These are phyloP conservation scores for Discostella pseudostelligera DNA, from an alignment of 108 stramenopile genomes.

Conservation along the genomic window DNA sequence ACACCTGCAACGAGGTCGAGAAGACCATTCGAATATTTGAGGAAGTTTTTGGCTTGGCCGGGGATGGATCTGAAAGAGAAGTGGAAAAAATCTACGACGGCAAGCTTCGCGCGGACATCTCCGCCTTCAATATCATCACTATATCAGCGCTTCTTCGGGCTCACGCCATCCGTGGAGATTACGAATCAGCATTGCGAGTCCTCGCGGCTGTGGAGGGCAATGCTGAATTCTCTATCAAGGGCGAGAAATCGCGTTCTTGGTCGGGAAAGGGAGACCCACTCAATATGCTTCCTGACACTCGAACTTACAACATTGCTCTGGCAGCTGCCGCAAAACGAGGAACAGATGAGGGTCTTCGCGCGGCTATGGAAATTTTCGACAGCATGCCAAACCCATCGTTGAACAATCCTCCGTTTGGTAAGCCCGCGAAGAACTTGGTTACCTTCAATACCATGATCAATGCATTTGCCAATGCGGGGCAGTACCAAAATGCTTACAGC, in stretches of 20 bases:
- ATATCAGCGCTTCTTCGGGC: conserved; percentile 72
- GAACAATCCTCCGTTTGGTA: conserved; percentile 36
- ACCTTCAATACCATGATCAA: conserved; percentile 82
- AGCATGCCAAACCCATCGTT: conserved; percentile 50
- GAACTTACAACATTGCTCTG: conserved; percentile 77
- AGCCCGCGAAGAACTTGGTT: conserved; percentile 59
- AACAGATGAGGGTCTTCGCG: conserved; percentile 49
- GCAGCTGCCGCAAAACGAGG: conserved; percentile 66
- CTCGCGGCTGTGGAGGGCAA: conserved; percentile 76
- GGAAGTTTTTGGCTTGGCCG: conserved; percentile 63
- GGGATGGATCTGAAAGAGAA: conserved; percentile 58
- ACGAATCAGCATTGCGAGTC: conserved; percentile 56
- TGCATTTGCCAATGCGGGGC: conserved; percentile 53
- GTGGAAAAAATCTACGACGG: conserved; percentile 26
- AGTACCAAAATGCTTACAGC: conserved; percentile 59
- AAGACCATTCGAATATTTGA: conserved; percentile 74
- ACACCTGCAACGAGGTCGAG: conserved; percentile 58
- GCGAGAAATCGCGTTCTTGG: conserved; percentile 56
- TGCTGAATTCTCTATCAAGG: conserved; percentile 42
- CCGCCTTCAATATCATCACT: conserved; percentile 72
- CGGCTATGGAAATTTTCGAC: conserved; percentile 65
- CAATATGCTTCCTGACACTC: conserved; percentile 66
- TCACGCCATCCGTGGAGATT: conserved; percentile 66
- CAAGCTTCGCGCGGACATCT: conserved; percentile 45
- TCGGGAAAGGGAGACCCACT: conserved; percentile 63